A percentile compares a stretch with the other conserved stretches of the same genome.
Evolutionary conservation across 176 grass and related monocot species (phyloP).

Genomic region (Zea luxurians): DNA sequence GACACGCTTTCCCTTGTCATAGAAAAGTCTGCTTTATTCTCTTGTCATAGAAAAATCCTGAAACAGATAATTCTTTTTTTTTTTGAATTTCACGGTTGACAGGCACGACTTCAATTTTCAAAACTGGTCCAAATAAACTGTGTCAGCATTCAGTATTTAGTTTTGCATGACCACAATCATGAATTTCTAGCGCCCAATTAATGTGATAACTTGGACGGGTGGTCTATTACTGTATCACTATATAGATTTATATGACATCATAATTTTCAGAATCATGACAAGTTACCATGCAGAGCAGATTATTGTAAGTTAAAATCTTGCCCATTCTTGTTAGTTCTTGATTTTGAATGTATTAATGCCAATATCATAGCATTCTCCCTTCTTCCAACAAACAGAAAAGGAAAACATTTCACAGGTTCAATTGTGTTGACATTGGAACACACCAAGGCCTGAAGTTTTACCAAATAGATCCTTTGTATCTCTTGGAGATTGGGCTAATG

Average conservation of each 20-base stretch:
- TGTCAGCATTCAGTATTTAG: not conserved
- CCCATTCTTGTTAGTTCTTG: not conserved
- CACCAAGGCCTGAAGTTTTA: constrained; percentile 37
- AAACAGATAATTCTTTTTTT: constrained; percentile 5
- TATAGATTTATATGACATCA: constrained; percentile 17
- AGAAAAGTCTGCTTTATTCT: constrained; percentile 22
- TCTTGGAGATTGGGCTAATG: constrained; percentile 55
- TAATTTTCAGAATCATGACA: not conserved
- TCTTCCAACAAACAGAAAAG: constrained; percentile 15
- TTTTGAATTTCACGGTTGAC: constrained; percentile 1
- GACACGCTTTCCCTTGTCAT: constrained; percentile 15
- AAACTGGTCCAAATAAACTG: not conserved
- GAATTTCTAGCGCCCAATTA: not conserved
- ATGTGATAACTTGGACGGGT: constrained; percentile 14
- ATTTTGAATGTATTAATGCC: constrained; percentile 2
- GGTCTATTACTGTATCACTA: not conserved
- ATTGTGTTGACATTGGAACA: constrained; percentile 14
- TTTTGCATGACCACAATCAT: constrained; percentile 23
- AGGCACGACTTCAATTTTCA: not conserved
- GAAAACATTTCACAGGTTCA: constrained; percentile 34
- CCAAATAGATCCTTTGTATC: constrained; percentile 43
- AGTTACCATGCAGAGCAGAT: constrained; percentile 20
- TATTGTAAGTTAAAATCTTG: constrained; percentile 7
- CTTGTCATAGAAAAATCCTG: not conserved
- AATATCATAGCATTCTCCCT: too few species aligned